Evolutionary conservation across 164 flowering plant species (phyloP).

Genomic region (Paratinospora sagittata): DNA sequence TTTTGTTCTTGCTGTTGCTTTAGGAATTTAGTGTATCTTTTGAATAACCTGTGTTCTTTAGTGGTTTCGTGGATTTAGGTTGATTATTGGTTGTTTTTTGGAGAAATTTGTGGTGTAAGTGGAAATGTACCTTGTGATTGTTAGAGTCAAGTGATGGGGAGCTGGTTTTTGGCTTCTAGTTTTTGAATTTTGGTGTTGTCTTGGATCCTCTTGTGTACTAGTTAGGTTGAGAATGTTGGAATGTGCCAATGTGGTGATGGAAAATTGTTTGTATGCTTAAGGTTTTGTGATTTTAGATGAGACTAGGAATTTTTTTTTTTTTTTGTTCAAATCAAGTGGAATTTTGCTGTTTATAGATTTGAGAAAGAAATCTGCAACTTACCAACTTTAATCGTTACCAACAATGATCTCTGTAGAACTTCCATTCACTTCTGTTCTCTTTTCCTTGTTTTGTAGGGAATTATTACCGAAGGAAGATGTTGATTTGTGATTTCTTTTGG

Average conservation of each 20-base stretch:
- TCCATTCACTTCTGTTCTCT: neutral
- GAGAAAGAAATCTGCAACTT: no score
- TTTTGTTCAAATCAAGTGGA: no score
- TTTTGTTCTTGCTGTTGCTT: neutral
- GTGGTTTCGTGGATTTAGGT: neutral
- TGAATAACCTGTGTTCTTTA: neutral
- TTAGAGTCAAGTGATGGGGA: neutral
- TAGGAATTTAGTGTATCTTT: neutral
- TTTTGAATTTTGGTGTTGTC: no score
- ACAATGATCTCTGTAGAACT: neutral
- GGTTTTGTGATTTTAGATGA: no score
- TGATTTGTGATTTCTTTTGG: neutral
- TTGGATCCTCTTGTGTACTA: no score
- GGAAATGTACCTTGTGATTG: neutral
- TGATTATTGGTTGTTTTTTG: no score
- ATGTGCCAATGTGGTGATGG: neutral
- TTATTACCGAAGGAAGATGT: neutral
- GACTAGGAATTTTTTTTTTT: no score
- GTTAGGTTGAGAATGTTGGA: neutral
- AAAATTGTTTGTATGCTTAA: neutral
- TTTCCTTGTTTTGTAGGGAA: neutral
- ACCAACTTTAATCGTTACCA: no score
- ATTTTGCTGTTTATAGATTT: no score
- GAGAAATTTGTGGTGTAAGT: neutral
- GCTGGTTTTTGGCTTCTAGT: neutral